Conservation (phyloP, 2,329 filamentous ascomycete species). For the Aspergillus japonicus region DNA sequence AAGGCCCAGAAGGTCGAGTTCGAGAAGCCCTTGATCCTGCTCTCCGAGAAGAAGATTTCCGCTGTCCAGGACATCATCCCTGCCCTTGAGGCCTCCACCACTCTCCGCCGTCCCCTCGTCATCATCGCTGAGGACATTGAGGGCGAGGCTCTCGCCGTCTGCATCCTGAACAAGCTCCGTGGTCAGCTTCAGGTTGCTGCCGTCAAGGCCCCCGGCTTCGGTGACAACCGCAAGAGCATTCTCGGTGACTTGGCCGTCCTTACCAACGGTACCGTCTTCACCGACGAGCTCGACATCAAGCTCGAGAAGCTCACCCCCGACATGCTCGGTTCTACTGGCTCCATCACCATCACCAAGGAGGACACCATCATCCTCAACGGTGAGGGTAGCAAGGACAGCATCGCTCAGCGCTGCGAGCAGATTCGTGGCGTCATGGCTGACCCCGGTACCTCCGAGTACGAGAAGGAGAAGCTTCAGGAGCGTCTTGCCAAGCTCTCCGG, state of each 20-base stretch:
- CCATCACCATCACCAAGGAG: slow-evolving; percentile 99
- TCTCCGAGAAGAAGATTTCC: slow-evolving; percentile 99
- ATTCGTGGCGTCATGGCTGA: slow-evolving; percentile 96
- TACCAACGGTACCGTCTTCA: slow-evolving; percentile 97
- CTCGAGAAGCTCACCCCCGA: slow-evolving; percentile 96
- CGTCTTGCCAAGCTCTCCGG: slow-evolving; percentile 98
- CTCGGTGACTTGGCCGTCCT: slow-evolving; percentile 94
- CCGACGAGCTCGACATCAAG: slow-evolving; percentile 97
- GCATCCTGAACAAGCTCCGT: slow-evolving; percentile 99
- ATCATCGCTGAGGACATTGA: slow-evolving; percentile 99
- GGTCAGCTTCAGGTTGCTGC: slow-evolving; percentile 97
- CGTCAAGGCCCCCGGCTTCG: slow-evolving; percentile 98
- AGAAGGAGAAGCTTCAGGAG: slow-evolving; percentile 99
- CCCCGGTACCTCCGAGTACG: slow-evolving; percentile 93
- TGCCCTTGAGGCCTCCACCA: slow-evolving; percentile 93
- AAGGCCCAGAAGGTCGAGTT: slow-evolving; percentile 99
- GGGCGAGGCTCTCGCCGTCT: slow-evolving; percentile 95
- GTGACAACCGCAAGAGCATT: slow-evolving; percentile 99
- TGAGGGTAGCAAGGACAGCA: slow-evolving; percentile 89
- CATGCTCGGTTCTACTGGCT: slow-evolving; percentile 94
- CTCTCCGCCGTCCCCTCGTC: slow-evolving; percentile 89
- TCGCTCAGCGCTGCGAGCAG: slow-evolving; percentile 96
- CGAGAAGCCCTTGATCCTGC: slow-evolving; percentile 96
- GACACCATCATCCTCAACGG: slow-evolving; percentile 99
- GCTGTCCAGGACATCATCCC: slow-evolving; percentile 98